Percentiles rank a stretch among this genome's conserved stretches.
These are phyloP conservation scores for Sporobolomyces phaffii DNA, from an alignment of 768 basidiomycete genomes.

Conservation along the genomic window DNA sequence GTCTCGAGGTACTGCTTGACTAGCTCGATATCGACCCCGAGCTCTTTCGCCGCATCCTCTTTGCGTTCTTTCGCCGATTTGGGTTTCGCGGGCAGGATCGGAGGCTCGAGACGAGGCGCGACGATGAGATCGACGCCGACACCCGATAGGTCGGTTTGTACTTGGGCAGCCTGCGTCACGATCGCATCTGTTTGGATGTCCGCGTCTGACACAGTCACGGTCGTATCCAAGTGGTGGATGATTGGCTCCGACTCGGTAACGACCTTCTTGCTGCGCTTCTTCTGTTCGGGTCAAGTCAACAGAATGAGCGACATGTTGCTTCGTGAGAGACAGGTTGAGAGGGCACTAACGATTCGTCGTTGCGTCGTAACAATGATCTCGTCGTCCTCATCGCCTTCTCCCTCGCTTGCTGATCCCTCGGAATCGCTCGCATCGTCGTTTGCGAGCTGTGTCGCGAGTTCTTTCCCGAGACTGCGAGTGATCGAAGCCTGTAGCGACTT, in stretches of 20 bases:
- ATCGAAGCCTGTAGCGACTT: conserved; percentile 25
- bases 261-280: conserved; percentile 29
- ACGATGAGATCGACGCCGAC: conserved; percentile 19
- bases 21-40: conserved; percentile 19
- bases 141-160: conserved; percentile 26
- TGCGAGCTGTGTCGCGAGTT: conserved; percentile 21
- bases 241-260: background rate
- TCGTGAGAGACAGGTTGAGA: background rate
- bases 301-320: too few species aligned
- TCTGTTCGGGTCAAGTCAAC: too few species aligned
- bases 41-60: conserved; percentile 23
- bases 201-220: conserved; percentile 19
- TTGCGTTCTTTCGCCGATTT: conserved; percentile 14
- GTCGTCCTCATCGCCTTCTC: conserved; percentile 23
- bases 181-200: conserved; percentile 22
- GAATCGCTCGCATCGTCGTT: background rate
- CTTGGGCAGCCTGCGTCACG: background rate
- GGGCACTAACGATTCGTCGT: conserved; percentile 24
- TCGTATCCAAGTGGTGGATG: conserved; percentile 21
- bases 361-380: conserved; percentile 36
- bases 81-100: background rate
- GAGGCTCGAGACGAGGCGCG: background rate
- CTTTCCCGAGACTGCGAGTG: conserved; percentile 25
- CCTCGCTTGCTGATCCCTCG: conserved; percentile 1
- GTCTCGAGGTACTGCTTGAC: conserved; percentile 23